Conservation (phyloP, 306 rosid species). For the Sphenostylis stenocarpa region DNA sequence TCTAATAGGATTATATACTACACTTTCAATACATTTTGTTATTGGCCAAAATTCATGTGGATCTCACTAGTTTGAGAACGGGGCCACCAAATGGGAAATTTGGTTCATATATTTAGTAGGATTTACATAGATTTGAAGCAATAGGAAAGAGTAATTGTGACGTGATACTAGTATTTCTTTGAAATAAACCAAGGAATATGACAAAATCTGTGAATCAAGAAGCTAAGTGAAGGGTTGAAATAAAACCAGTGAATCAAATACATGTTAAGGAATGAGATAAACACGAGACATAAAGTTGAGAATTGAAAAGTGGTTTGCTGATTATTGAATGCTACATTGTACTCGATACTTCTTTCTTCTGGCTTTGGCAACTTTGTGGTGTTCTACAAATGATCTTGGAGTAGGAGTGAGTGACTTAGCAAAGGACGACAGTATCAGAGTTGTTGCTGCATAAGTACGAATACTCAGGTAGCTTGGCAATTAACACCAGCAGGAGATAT, state of each 20-base stretch:
- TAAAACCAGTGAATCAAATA: conserved; percentile 16
- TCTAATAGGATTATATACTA: background rate
- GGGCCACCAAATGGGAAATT: background rate
- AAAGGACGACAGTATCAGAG: background rate
- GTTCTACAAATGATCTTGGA: conserved; percentile 21
- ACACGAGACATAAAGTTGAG: background rate
- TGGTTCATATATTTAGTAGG: background rate
- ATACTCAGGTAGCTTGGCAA: background rate
- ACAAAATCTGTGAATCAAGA: conserved; percentile 10
- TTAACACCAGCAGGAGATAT: background rate
- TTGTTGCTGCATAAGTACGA: background rate
- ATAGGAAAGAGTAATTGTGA: background rate
- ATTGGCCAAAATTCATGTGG: background rate
- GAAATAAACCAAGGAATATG: background rate
- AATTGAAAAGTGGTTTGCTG: background rate
- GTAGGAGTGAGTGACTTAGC: background rate
- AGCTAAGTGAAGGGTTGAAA: background rate
- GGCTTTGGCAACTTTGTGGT: background rate
- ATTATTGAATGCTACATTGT: background rate
- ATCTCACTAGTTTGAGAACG: no score
- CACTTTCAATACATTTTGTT: background rate
- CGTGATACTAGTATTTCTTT: background rate
- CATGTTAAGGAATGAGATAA: conserved; percentile 3
- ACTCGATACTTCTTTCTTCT: conserved; percentile 3
- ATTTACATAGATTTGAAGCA: background rate